phyloP scores from a whole-genome alignment of 306 rosid species.

The Sphenostylis stenocarpa region DNA sequence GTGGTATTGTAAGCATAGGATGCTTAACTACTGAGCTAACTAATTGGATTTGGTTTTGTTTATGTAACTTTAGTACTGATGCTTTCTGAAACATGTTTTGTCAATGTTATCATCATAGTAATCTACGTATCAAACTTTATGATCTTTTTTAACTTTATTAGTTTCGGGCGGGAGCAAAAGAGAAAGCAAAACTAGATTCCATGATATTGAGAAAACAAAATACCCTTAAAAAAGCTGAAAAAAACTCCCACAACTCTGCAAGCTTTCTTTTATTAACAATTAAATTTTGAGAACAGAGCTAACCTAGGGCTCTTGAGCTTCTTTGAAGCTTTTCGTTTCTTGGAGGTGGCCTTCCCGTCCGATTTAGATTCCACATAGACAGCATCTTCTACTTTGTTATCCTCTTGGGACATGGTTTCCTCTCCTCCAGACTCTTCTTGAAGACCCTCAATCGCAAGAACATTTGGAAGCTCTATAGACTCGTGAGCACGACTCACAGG shows the following conservation, averaged over 20 bases:
- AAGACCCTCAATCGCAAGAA: conserved; percentile 57
- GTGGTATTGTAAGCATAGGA: no score
- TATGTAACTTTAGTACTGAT: conserved; percentile 5
- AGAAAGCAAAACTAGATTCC: conserved; percentile 9
- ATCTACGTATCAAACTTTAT: background rate
- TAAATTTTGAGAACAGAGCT: conserved; percentile 3
- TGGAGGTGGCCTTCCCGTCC: conserved; percentile 39
- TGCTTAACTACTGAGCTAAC: no score
- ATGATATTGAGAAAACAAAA: conserved; percentile 8
- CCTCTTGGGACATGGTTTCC: conserved; percentile 39
- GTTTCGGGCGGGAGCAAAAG: background rate
- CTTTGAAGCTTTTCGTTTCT: conserved; percentile 74
- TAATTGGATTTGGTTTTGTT: background rate
- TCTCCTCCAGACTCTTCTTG: conserved; percentile 53
- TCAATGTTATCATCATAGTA: no score
- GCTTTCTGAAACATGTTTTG: background rate
- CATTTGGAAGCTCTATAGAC: conserved; percentile 53
- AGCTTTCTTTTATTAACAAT: background rate
- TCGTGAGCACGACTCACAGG: conserved; percentile 10
- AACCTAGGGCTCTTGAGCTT: conserved; percentile 65
- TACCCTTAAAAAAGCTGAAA: background rate
- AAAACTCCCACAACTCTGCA: background rate
- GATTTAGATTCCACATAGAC: conserved; percentile 34
- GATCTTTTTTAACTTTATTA: background rate
- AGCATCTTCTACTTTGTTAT: conserved; percentile 41